Conservation (phyloP, 345 rosid genomes). For the Moricandia moricandioides region DNA sequence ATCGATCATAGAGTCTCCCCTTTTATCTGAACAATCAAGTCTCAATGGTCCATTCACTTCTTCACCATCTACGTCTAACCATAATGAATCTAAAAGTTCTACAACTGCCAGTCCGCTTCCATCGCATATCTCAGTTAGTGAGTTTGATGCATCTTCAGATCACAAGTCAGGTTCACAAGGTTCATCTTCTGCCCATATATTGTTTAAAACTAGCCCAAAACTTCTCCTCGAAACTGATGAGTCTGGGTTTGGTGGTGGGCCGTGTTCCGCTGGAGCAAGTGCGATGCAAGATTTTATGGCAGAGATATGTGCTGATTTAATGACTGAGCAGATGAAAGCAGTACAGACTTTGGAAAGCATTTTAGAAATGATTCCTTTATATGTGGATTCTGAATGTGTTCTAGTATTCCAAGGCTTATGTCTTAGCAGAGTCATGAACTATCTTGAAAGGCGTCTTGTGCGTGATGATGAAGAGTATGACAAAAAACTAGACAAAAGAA, state of each 20-base stretch:
- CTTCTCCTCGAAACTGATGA: conserved; percentile 87
- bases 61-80: conserved; percentile 40
- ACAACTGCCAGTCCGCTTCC: conserved; percentile 33
- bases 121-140: conserved; percentile 57
- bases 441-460: conserved; percentile 90
- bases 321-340: conserved; percentile 91
- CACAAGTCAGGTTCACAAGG: conserved; percentile 58
- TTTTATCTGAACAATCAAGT: conserved; percentile 74
- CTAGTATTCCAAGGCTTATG: conserved; percentile 92
- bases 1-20: conserved; percentile 62
- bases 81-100: too few relatives aligned
- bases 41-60: conserved; percentile 50
- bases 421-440: conserved; percentile 91
- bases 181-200: conserved; percentile 46
- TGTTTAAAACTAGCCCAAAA: conserved; percentile 58
- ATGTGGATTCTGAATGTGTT: conserved; percentile 84
- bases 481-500: conserved; percentile 81
- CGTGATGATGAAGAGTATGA: conserved; percentile 98
- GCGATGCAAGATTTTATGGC: conserved; percentile 93
- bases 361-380: conserved; percentile 82
- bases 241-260: conserved; percentile 95
- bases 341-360: conserved; percentile 70
- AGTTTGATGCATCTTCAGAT: conserved; percentile 66
- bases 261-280: conserved; percentile 98
- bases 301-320: conserved; percentile 86